Conservation (phyloP, 2,329 filamentous ascomycete genomes). For the Fonsecaea erecta region DNA sequence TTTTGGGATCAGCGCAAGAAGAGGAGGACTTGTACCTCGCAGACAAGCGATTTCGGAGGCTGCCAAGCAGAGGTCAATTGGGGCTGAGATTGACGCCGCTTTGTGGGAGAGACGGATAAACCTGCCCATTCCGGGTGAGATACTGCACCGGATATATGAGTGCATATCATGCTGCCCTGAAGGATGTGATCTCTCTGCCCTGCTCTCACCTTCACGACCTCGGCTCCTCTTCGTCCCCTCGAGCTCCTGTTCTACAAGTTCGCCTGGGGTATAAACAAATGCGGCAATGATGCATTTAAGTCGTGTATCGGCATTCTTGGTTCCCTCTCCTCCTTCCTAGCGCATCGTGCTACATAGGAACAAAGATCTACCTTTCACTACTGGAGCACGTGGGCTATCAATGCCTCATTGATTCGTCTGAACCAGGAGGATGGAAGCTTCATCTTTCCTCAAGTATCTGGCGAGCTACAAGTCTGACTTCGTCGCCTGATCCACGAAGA, state of each 20-base stretch:
- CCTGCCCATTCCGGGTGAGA: not conserved
- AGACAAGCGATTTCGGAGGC: conserved; percentile 13
- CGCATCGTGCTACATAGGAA: not conserved
- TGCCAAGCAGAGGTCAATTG: not conserved
- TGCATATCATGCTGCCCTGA: not conserved
- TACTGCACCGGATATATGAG: too few species aligned
- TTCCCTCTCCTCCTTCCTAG: not conserved
- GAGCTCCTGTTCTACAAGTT: not conserved
- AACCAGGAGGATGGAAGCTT: not conserved
- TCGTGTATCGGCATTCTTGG: not conserved
- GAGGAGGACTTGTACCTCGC: not conserved
- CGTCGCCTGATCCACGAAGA: not conserved
- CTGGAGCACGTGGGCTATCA: conserved; percentile 6
- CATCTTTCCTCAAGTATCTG: not conserved
- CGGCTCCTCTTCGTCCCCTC: not conserved
- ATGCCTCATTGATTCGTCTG: conserved; percentile 13
- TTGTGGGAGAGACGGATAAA: not conserved
- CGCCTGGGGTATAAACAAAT: not conserved
- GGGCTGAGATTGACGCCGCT: not conserved
- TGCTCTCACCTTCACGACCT: not conserved
- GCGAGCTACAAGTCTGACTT: not conserved
- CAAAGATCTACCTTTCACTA: conserved; percentile 5
- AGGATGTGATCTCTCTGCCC: not conserved
- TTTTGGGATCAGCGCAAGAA: conserved; percentile 2
- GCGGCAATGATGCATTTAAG: not conserved